Evolutionary conservation across 73 alveolate species (phyloP), one percentile per base, ranked within the genome.

Genomic region (Stentor coeruleus): DNA sequence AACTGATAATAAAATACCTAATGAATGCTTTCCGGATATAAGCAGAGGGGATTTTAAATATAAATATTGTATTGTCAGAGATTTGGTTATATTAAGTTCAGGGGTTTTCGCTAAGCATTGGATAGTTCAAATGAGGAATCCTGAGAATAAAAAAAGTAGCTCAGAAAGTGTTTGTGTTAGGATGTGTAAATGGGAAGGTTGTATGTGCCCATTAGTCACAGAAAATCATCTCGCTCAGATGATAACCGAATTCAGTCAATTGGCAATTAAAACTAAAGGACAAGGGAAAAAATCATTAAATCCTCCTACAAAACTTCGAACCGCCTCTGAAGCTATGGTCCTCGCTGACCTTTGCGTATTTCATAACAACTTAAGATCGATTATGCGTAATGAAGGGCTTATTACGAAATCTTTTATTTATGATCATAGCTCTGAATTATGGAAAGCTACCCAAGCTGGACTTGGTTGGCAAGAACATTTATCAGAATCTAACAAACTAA

Each of bases 381-480:
- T 66, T 31, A 2, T 66, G 79, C n/a, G 37, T 28, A 66, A 66
- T 33, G n/a, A 20, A 28, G 0, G n/a, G 11, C 26, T 20, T 1
- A 26, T 31, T 11, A 20, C 79, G 15, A 49, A 49, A 20, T 11
- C 6, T 11, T 20, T 49, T 20, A 20, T 66, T 1, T 31, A 20
- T 2, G 79, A 66, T 66, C 14, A 31, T 2, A 66, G 40, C 0
- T 20, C n/a, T 11, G 79, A 66, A 31, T 40, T 66, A 28, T 66
- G 79, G 37, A 66, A 66, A 66, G 79, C 79, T 0, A 66, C 40
- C 39, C 79, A 66, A 66, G 79, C 37, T 20, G 79, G 79, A 20
- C 41, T 66, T 11, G 33, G 37, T 2, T 66, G 79, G 79, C 79
- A 66, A 66, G 79, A 66, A 66, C 49, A 66, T 20, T 40, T 66